Percentiles rank a stretch among this genome's conserved stretches.
Evolutionary conservation across 73 alveolate genomes (phyloP).

Genomic region (Urostyla sp.): DNA sequence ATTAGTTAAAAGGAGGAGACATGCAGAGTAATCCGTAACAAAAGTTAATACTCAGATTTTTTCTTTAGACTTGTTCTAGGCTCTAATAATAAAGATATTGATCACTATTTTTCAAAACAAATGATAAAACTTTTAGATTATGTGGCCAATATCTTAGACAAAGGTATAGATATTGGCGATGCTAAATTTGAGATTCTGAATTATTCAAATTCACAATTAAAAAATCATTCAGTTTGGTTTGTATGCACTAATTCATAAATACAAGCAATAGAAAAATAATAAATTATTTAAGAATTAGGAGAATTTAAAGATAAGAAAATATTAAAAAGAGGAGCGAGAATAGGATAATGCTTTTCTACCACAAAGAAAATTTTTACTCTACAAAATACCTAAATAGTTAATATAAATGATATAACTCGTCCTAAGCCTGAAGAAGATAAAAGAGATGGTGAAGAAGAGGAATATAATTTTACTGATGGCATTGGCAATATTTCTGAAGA

Average conservation of each 20-base stretch:
- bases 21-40: slow-evolving; percentile 58
- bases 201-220: slow-evolving; percentile 70
- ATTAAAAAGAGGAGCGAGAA: slow-evolving; percentile 61
- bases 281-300: slow-evolving; percentile 48
- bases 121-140: slow-evolving; percentile 1
- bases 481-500: slow-evolving; percentile 52
- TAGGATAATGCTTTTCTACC: slow-evolving; percentile 68
- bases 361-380: slow-evolving; percentile 30
- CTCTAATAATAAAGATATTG: not conserved
- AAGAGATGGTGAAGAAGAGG: not conserved
- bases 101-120: not conserved
- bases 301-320: not conserved
- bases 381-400: not conserved
- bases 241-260: not conserved
- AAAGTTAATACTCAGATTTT: slow-evolving; percentile 18
- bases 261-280: not conserved
- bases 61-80: slow-evolving; percentile 47
- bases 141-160: slow-evolving; percentile 23
- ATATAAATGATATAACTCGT: slow-evolving; percentile 16
- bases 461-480: slow-evolving; percentile 64
- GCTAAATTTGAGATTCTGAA: slow-evolving; percentile 30
- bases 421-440: not conserved
- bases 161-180: slow-evolving; percentile 34
- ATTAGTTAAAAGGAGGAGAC: slow-evolving; percentile 23
- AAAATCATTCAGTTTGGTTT: slow-evolving; percentile 71